Conservation (phyloP, 805 yeast genomes). For the Teunomyces pallodes region DNA sequence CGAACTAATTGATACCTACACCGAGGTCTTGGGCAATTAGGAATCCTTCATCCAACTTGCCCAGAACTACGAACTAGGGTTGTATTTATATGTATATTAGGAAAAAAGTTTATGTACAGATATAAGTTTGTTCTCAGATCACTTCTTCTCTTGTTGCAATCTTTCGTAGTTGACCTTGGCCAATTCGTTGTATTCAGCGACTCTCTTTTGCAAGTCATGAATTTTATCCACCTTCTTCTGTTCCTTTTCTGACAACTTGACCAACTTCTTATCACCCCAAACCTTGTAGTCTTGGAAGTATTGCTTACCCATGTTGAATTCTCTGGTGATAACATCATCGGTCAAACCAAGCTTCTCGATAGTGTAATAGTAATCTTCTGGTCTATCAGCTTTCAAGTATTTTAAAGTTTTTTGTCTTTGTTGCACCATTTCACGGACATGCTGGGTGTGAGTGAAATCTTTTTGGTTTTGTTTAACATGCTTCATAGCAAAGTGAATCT, state of each 20-base stretch:
- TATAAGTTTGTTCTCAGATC: background rate
- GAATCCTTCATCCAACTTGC: background rate
- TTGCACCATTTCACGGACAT: slow-evolving; percentile 80
- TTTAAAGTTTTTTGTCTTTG: slow-evolving; percentile 79
- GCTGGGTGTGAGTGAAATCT: slow-evolving; percentile 68
- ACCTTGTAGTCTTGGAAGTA: slow-evolving; percentile 77
- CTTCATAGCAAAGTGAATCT: slow-evolving; percentile 71
- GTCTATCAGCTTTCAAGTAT: slow-evolving; percentile 77
- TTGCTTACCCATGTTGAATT: slow-evolving; percentile 76
- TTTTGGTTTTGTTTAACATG: slow-evolving; percentile 68
- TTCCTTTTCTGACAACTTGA: slow-evolving; percentile 40
- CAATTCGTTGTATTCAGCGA: slow-evolving; percentile 35
- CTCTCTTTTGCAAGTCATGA: slow-evolving; percentile 38
- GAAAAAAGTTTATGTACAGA: slow-evolving; percentile 1
- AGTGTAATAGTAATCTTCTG: slow-evolving; percentile 81
- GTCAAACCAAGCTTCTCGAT: slow-evolving; percentile 84
- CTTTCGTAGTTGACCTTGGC: slow-evolving; percentile 34
- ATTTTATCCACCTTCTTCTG: slow-evolving; percentile 22
- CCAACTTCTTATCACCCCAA: slow-evolving; percentile 70
- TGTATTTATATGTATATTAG: slow-evolving; percentile 5
- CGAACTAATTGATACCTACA: slow-evolving; percentile 18
- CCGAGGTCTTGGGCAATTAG: slow-evolving; percentile 1
- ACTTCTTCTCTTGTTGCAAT: slow-evolving; percentile 1
- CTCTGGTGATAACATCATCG: slow-evolving; percentile 73
- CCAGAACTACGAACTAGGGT: background rate